Conservation (phyloP, 2,329 filamentous ascomycete species). For the Aspergillus floridensis region DNA sequence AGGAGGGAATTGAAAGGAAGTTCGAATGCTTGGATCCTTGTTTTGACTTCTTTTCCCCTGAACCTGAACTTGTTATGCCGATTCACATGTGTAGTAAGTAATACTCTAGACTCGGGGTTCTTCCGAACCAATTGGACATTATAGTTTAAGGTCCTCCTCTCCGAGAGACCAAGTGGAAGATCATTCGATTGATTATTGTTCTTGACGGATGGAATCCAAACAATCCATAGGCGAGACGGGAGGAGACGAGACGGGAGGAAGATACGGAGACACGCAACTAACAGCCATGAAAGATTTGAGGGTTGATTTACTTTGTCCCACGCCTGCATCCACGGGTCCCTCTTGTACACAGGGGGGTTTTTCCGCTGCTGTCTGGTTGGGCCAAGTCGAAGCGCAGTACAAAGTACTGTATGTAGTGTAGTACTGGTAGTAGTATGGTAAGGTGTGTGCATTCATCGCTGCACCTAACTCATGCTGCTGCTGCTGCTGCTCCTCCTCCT, state of each 20-base stretch:
- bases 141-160: background rate
- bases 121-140: background rate
- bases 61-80: background rate
- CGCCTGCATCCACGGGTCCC: background rate
- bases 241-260: background rate
- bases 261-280: background rate
- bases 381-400: background rate
- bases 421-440: no score
- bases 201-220: no score
- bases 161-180: background rate
- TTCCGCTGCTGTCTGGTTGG: background rate
- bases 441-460: background rate
- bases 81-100: background rate
- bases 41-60: background rate
- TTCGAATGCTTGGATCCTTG: background rate
- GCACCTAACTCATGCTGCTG: background rate
- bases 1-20: background rate
- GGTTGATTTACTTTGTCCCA: background rate
- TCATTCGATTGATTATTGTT: background rate
- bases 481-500: background rate
- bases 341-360: background rate
- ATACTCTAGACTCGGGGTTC: background rate
- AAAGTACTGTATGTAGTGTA: background rate
- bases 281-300: background rate
- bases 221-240: background rate